Evolutionary conservation across 176 grass and related monocot species (phyloP).

Genomic region (Paspalum vaginatum): DNA sequence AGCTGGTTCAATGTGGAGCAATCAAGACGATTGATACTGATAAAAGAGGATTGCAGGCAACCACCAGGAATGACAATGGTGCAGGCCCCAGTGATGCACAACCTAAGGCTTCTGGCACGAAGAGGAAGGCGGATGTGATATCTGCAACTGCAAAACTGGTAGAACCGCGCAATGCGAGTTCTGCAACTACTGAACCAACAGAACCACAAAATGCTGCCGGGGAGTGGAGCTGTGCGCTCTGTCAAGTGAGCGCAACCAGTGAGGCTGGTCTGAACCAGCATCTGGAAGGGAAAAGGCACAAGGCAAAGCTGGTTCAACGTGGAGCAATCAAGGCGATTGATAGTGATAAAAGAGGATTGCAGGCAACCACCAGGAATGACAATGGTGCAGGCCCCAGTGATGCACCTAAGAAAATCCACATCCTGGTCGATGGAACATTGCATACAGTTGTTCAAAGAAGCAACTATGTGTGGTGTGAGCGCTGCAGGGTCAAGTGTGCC

Average conservation of each 20-base stretch:
- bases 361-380: neutral
- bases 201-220: conserved; percentile 19
- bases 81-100: neutral
- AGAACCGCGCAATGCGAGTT: neutral
- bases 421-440: conserved; percentile 49
- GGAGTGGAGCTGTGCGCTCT: conserved; percentile 54
- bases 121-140: conserved; percentile 37
- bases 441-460: conserved; percentile 47
- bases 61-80: neutral
- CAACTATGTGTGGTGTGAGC: conserved; percentile 42
- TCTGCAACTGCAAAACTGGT: neutral
- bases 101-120: conserved; percentile 24
- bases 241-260: conserved; percentile 48
- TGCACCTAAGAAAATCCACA: conserved; percentile 38
- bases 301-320: conserved; percentile 36
- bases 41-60: neutral
- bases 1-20: conserved; percentile 21
- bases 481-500: conserved; percentile 45
- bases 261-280: conserved; percentile 41
- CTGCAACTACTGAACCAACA: neutral
- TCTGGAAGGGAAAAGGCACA: conserved; percentile 45
- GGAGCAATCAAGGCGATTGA: neutral
- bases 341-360: neutral
- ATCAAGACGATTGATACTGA: neutral
- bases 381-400: neutral